A percentile compares a stretch with the other conserved stretches of the same genome.
These are phyloP conservation scores for Helianthus tuberosus DNA, from an alignment of 129 eudicot genomes.

Conservation along the genomic window DNA sequence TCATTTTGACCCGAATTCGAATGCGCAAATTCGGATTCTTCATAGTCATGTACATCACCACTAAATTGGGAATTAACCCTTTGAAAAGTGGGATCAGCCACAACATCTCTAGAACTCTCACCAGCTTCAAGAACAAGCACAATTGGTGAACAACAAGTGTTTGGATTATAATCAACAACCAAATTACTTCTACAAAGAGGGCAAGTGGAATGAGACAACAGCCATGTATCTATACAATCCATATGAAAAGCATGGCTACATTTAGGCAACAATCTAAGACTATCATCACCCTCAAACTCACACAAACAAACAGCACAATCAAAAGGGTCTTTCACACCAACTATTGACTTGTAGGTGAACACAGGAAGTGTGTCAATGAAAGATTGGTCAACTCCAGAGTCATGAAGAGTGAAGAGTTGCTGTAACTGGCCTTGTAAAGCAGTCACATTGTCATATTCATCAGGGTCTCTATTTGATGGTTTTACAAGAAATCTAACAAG, in stretches of 20 bases:
- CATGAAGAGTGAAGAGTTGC: conserved; percentile 79
- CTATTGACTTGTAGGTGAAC: conserved; percentile 67
- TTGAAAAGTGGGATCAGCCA: conserved; percentile 31
- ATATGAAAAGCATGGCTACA: conserved; percentile 96
- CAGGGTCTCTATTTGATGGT: conserved; percentile 59
- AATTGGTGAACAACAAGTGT: conserved; percentile 46
- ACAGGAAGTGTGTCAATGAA: conserved; percentile 82
- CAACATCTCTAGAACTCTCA: conserved; percentile 64
- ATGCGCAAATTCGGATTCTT: conserved; percentile 26
- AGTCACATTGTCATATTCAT: conserved; percentile 63
- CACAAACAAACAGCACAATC: conserved; percentile 37
- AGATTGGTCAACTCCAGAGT: conserved; percentile 86
- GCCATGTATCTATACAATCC: conserved; percentile 95
- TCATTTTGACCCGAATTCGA: conserved; percentile 44
- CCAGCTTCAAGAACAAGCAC: conserved; percentile 84
- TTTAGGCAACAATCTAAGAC: conserved; percentile 70
- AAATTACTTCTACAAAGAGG: conserved; percentile 84
- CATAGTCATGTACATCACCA: neutral
- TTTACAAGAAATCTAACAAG: conserved; percentile 65
- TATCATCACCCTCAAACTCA: conserved; percentile 78
- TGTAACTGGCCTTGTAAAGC: conserved; percentile 87
- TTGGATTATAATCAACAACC: conserved; percentile 50
- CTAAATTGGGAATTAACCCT: conserved; percentile 53
- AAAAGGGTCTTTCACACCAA: conserved; percentile 77
- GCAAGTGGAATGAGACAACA: conserved; percentile 88